Evolutionary conservation across 106 monocot genomes (phyloP).

Genomic region (Dendrobium catenatum): DNA sequence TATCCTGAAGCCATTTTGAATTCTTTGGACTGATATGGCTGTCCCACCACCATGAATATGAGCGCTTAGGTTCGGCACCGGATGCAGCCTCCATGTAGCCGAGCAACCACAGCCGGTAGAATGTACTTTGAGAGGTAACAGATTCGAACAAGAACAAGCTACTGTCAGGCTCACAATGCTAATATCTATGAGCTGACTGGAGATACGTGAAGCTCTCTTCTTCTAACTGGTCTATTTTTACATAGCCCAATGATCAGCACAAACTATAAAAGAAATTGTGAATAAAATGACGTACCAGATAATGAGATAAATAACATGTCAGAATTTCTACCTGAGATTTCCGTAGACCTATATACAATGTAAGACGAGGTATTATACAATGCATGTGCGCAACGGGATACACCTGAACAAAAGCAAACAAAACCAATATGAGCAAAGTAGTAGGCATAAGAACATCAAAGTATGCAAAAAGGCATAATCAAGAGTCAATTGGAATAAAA

Average conservation of each 20-base stretch:
- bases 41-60: constrained; percentile 75
- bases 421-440: neutral
- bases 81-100: constrained; percentile 26
- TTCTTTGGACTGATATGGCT: constrained; percentile 74
- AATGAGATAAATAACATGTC: neutral
- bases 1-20: constrained; percentile 84
- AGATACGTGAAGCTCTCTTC: neutral
- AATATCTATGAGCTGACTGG: neutral
- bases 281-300: neutral
- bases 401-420: neutral
- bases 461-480: neutral
- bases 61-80: constrained; percentile 28
- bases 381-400: neutral
- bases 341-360: neutral
- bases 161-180: neutral
- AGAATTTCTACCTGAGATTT: neutral
- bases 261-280: neutral
- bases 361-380: neutral
- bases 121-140: neutral
- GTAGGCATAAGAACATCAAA: neutral
- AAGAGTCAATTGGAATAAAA: neutral
- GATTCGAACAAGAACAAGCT: constrained; percentile 2
- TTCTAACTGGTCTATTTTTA: neutral
- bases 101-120: neutral
- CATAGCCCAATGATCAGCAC: neutral